Conservation (phyloP, 805 yeast genomes). For the Cyberlindnera misumaiensis region DNA sequence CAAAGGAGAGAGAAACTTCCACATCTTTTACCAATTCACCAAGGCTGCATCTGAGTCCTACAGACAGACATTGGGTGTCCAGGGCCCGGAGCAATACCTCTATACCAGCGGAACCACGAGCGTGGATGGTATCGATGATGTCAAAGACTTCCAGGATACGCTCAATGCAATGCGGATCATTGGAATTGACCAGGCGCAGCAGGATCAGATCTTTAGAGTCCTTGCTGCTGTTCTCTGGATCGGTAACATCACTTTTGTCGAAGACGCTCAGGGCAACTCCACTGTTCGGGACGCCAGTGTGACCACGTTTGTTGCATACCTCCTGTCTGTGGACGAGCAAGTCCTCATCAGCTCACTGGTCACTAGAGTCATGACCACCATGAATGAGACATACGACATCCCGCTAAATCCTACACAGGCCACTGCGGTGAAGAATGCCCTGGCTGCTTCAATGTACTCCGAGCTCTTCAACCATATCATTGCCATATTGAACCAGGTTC, state of each 20-base stretch:
- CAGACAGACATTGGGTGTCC: conserved; percentile 82
- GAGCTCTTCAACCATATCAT: conserved; percentile 97
- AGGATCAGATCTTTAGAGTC: conserved; percentile 82
- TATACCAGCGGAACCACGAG: conserved; percentile 86
- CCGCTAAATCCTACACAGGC: conserved; percentile 92
- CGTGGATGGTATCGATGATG: conserved; percentile 84
- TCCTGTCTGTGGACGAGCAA: conserved; percentile 71
- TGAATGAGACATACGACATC: conserved; percentile 87
- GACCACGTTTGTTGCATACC: conserved; percentile 90
- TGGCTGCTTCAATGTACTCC: conserved; percentile 90
- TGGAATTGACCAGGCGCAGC: conserved; percentile 77
- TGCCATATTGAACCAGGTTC: conserved; percentile 75
- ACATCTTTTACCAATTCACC: conserved; percentile 92
- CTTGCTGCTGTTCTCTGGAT: conserved; percentile 88
- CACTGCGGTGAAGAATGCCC: conserved; percentile 87
- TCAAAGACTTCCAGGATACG: conserved; percentile 72
- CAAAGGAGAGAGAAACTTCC: conserved; percentile 89
- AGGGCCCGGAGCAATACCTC: conserved; percentile 85
- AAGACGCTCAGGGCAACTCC: conserved; percentile 84
- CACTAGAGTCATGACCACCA: conserved; percentile 83
- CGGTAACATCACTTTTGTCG: conserved; percentile 83
- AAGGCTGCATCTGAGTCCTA: conserved; percentile 83
- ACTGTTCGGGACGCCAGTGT: conserved; percentile 78
- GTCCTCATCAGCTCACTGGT: conserved; percentile 59
- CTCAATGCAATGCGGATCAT: conserved; percentile 80